phyloP scores from a whole-genome alignment of 1,284 basidiomycete species.

The Apiotrichum sp. region DNA sequence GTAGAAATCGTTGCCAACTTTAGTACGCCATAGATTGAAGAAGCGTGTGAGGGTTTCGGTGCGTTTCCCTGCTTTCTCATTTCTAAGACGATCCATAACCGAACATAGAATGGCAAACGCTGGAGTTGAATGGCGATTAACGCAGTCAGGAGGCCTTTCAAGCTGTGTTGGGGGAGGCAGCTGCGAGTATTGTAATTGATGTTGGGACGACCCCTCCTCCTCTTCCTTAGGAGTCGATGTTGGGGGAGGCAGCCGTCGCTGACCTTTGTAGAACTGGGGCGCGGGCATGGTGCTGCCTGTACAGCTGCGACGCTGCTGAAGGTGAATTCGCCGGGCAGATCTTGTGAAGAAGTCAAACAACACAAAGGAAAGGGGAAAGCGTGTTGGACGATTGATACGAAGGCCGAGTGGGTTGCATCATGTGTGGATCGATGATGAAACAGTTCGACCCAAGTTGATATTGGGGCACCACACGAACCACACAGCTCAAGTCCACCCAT shows the following conservation, averaged over 20 bases:
- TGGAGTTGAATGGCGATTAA: conserved; percentile 43
- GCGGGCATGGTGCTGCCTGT: neutral
- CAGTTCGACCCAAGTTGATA: too few relatives aligned
- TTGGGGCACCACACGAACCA: too few relatives aligned
- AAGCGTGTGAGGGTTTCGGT: conserved; percentile 37
- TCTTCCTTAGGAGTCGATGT: neutral
- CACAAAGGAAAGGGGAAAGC: too few relatives aligned
- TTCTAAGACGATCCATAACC: conserved; percentile 43
- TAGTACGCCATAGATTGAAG: conserved; percentile 44
- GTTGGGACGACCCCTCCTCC: neutral
- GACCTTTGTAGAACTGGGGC: neutral
- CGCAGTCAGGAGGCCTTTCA: conserved; percentile 43
- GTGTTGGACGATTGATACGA: too few relatives aligned
- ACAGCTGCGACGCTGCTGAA: too few relatives aligned
- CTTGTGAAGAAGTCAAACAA: too few relatives aligned
- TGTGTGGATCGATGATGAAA: too few relatives aligned
- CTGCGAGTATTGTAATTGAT: neutral
- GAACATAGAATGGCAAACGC: conserved; percentile 42
- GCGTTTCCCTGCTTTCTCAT: conserved; percentile 36
- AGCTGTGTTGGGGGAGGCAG: conserved; percentile 25
- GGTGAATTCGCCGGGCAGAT: too few relatives aligned
- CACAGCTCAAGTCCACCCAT: too few relatives aligned
- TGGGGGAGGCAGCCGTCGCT: neutral
- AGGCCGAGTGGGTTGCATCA: too few relatives aligned
- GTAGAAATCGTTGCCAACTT: conserved; percentile 50